Evolutionary conservation across 1,284 basidiomycete genomes (phyloP), one percentile per base, ranked within the genome.

Genomic region (Spongiforma sp.): DNA sequence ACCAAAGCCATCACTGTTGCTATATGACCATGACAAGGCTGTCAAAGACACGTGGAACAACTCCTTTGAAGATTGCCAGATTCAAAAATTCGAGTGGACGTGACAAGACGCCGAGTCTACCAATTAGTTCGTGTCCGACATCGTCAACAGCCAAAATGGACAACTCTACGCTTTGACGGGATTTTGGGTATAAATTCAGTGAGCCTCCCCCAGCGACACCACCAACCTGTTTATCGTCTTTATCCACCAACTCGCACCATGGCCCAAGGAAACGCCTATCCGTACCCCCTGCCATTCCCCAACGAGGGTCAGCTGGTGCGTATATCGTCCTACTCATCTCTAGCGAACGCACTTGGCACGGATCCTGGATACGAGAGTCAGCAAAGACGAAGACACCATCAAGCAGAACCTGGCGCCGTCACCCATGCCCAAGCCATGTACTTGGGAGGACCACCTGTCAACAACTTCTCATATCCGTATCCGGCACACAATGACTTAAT

Each of bases 401-500:
- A 39, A 30, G 37, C 46, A 24, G 53, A 50, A 26, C 53, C 61
- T 34, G 52, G 73, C 48, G n/a, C 36, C 52, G 48, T 61, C 43
- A 34, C 58, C 57, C 58, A 64, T 15, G 46, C 59, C n/a, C 61
- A 57, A 58, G 15, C 62, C 26, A 67, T 76, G 39, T 75, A 75
- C 46, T 30, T 62, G 11, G 37, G 61, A 8, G 55, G 17, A 12
- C 61, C 62, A 32, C 73, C 72, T 17, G 41, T 69, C 61, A 67
- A 26, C 17, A 71, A 63, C 26, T 64, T 65, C 30, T 61, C 62
- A n/a, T 77, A 77, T 58, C 73, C 76, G 39, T 77, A 75, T 53
- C 75, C 73, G 6, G 70, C 65, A 34, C 65, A 72, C 32, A 77
- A 76, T 56, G 64, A 72, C 36, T 36, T 77, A 0, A 73, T 74